These are phyloP conservation scores for Endocalyx cinctus DNA, from an alignment of 2,329 filamentous ascomycete genomes.

Conservation along the genomic window DNA sequence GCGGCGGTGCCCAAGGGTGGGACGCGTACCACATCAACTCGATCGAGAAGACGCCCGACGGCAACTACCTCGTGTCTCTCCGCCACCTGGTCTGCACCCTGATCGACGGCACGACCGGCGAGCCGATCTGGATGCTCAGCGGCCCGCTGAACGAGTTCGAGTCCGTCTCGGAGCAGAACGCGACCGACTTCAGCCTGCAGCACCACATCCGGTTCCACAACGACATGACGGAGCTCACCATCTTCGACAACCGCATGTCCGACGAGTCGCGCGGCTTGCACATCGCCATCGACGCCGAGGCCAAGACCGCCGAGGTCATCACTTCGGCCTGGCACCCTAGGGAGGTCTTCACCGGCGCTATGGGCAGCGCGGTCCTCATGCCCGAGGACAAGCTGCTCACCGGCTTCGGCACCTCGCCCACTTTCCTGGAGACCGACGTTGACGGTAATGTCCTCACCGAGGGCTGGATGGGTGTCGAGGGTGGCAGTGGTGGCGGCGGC, in stretches of 20 bases:
- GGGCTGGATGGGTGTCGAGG: background rate
- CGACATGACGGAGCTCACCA: background rate
- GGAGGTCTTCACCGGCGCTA: background rate
- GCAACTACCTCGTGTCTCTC: constrained; percentile 1
- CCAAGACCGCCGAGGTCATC: background rate
- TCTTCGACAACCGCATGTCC: constrained; percentile 1
- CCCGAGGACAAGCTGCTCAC: background rate
- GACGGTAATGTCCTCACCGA: background rate
- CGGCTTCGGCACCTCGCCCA: background rate
- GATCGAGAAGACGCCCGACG: background rate
- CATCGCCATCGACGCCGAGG: background rate
- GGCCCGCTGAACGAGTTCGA: background rate
- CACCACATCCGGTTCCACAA: background rate
- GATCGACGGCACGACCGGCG: constrained; percentile 1
- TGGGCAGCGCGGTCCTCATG: background rate
- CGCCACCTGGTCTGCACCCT: background rate
- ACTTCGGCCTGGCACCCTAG: background rate
- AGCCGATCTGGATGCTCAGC: background rate
- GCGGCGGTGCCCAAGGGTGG: background rate
- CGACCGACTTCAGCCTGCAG: background rate
- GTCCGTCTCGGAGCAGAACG: background rate
- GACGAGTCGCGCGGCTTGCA: background rate
- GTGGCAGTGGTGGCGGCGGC: too few species aligned
- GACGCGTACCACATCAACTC: constrained; percentile 1
- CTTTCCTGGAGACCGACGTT: background rate